A percentile compares a stretch with the other conserved stretches of the same genome.
These are phyloP conservation scores for Hylodesmum podocarpum DNA, from an alignment of 306 rosid genomes.

Conservation along the genomic window DNA sequence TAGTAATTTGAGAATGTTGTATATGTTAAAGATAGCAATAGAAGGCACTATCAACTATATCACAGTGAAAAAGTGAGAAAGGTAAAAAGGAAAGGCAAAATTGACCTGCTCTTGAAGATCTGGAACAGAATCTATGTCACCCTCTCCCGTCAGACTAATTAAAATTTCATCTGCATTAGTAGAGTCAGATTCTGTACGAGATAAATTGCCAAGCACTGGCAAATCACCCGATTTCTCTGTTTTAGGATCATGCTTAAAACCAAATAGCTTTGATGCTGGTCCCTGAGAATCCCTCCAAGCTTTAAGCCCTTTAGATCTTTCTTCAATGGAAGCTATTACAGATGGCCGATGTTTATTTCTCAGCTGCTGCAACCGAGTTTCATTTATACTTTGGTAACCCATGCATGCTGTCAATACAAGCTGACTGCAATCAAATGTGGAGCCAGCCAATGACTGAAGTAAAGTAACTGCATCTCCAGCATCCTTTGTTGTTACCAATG, in stretches of 20 bases:
- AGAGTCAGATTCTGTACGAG: conserved; percentile 81
- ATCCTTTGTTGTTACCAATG: conserved; percentile 95
- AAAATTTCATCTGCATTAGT: conserved; percentile 81
- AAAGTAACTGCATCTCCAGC: conserved; percentile 99
- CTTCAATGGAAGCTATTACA: conserved; percentile 74
- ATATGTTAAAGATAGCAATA: conserved; percentile 10
- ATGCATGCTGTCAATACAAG: conserved; percentile 97
- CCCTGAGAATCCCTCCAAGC: conserved; percentile 88
- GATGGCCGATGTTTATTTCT: conserved; percentile 89
- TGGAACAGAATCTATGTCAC: conserved; percentile 74
- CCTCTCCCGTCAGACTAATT: conserved; percentile 76
- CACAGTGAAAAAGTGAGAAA: background rate
- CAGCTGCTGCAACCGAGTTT: conserved; percentile 75
- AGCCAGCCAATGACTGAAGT: conserved; percentile 96
- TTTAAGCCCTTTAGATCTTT: conserved; percentile 87
- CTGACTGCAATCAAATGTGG: conserved; percentile 99
- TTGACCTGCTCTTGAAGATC: conserved; percentile 91
- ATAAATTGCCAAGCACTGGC: conserved; percentile 57
- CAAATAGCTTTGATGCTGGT: conserved; percentile 86
- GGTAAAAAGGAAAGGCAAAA: conserved; percentile 13
- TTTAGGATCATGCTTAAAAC: conserved; percentile 72
- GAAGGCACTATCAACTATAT: conserved; percentile 26
- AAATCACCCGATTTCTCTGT: conserved; percentile 37
- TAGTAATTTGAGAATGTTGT: background rate
- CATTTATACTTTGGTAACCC: conserved; percentile 93